phyloP scores from a whole-genome alignment of 2,329 filamentous ascomycete species.

The Aspergillus eucalypticola region DNA sequence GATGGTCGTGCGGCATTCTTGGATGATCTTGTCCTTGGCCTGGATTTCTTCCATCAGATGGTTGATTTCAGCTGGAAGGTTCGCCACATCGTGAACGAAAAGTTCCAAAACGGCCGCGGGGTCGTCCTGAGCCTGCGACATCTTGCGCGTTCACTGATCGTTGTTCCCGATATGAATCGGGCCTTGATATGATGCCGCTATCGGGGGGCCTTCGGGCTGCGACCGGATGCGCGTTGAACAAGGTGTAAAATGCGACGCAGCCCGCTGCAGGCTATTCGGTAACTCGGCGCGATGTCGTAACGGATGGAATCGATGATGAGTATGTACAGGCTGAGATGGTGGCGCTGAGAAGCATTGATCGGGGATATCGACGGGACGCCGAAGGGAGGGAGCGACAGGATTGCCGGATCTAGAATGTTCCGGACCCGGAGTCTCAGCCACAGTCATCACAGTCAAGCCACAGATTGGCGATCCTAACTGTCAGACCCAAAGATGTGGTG shows the following conservation, averaged over 20 bases:
- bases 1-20: conserved; percentile 59
- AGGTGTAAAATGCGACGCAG: not conserved
- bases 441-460: not conserved
- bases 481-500: not conserved
- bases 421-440: not conserved
- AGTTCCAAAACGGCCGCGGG: conserved; percentile 65
- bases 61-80: conserved; percentile 64
- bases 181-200: not conserved
- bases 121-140: conserved; percentile 57
- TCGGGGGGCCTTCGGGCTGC: not conserved
- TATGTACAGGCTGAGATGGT: not conserved
- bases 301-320: not conserved
- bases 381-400: not conserved
- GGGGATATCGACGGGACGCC: not conserved
- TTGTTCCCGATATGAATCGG: not conserved
- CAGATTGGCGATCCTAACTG: not conserved
- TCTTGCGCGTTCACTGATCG: conserved; percentile 21
- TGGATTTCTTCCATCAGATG: conserved; percentile 68
- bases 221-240: not conserved
- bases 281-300: not conserved
- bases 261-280: not conserved
- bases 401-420: not conserved
- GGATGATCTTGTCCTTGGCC: conserved; percentile 63
- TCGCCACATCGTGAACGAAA: conserved; percentile 65
- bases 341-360: not conserved